These are phyloP conservation scores for Aspergillus aculeatus DNA, from an alignment of 2,329 filamentous ascomycete genomes.

Conservation along the genomic window DNA sequence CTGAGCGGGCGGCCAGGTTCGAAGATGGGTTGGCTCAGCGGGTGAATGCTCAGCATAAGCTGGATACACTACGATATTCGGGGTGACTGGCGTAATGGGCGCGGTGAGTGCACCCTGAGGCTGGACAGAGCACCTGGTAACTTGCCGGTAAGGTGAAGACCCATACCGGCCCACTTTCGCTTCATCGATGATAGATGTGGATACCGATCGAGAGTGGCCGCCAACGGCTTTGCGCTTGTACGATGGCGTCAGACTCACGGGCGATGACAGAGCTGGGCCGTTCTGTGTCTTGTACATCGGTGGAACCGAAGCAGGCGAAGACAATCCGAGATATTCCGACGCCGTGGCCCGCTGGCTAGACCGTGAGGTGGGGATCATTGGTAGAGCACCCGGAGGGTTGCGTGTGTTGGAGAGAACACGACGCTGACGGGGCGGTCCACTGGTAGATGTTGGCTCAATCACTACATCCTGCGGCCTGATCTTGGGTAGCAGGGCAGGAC, in stretches of 20 bases:
- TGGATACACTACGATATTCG: constrained; percentile 39
- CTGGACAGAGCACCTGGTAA: constrained; percentile 59
- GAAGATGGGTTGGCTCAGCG: constrained; percentile 40
- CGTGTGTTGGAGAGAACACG: constrained; percentile 54
- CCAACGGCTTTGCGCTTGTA: constrained; percentile 41
- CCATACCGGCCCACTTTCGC: constrained; percentile 67
- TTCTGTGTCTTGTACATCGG: constrained; percentile 29
- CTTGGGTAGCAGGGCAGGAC: constrained; percentile 75
- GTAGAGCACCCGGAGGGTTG: constrained; percentile 51
- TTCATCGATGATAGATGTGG: constrained; percentile 67
- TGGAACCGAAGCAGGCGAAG: constrained; percentile 48
- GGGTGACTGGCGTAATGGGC: constrained; percentile 40
- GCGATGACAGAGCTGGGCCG: constrained; percentile 60
- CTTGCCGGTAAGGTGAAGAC: constrained; percentile 80
- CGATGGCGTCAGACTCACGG: constrained; percentile 55
- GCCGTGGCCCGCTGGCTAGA: constrained; percentile 48
- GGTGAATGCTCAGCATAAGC: constrained; percentile 31
- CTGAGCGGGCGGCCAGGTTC: constrained; percentile 40
- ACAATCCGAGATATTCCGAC: constrained; percentile 43
- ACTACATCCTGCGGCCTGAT: constrained; percentile 82
- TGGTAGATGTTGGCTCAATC: constrained; percentile 57
- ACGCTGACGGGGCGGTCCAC: constrained; percentile 57
- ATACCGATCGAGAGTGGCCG: constrained; percentile 58
- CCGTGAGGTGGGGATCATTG: constrained; percentile 48
- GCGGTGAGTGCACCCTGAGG: constrained; percentile 42